Conservation (phyloP, 352 stramenopile species). For the Hyaloperonospora brassicae region DNA sequence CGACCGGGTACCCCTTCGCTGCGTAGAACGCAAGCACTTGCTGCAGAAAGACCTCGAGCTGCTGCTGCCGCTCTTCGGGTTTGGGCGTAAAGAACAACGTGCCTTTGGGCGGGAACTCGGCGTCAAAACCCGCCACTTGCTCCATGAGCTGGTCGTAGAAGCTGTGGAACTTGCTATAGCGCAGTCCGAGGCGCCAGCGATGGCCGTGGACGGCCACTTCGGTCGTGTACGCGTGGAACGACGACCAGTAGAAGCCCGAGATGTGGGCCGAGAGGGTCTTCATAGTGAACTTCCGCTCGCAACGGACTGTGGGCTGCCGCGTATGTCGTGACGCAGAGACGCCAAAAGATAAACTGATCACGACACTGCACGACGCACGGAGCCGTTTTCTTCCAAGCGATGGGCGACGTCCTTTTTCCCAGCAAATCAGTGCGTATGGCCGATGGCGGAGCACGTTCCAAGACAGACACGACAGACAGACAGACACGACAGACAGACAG, state of each 20-base stretch:
- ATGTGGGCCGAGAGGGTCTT: conserved; percentile 36
- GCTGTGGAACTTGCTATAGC: conserved; percentile 60
- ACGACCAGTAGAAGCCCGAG: conserved; percentile 36
- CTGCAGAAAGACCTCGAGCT: conserved; percentile 60
- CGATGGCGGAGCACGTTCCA: too few relatives aligned
- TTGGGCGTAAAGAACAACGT: conserved; percentile 56
- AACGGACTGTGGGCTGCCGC: too few relatives aligned
- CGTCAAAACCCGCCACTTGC: conserved; percentile 35
- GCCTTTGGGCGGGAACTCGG: conserved; percentile 57
- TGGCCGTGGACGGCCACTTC: conserved; percentile 36
- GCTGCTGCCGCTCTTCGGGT: conserved; percentile 44
- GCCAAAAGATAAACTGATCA: too few relatives aligned
- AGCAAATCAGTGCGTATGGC: too few relatives aligned
- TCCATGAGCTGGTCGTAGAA: conserved; percentile 47
- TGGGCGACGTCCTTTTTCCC: too few relatives aligned
- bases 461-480: too few relatives aligned
- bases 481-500: too few relatives aligned
- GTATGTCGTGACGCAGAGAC: too few relatives aligned
- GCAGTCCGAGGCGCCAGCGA: conserved; percentile 40
- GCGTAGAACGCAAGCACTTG: conserved; percentile 36
- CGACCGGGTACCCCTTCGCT: conserved; percentile 17
- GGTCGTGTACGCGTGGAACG: conserved; percentile 53
- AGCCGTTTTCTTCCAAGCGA: too few relatives aligned
- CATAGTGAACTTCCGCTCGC: conserved; percentile 7
- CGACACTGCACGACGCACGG: too few relatives aligned